A percentile compares a stretch with the other conserved stretches of the same genome.
phyloP scores from a whole-genome alignment of 140 eudicot genomes.

The Stevia rebaudiana region DNA sequence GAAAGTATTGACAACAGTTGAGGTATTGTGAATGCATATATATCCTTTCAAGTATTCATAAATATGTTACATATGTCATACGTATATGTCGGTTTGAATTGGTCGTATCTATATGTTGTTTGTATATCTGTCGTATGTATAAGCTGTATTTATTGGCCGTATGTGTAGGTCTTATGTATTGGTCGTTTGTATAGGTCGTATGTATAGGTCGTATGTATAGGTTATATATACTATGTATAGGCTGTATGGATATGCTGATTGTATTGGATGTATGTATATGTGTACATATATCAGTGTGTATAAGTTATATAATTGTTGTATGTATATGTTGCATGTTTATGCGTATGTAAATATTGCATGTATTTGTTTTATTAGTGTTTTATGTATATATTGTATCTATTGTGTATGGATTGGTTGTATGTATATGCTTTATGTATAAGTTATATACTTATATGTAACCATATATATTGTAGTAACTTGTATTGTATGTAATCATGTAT shows the following conservation, averaged over 20 bases:
- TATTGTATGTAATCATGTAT: no score
- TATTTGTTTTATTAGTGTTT: no score
- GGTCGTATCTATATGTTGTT: neutral
- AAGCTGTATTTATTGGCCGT: neutral
- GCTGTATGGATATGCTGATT: neutral
- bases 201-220: no score
- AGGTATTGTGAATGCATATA: constrained; percentile 36
- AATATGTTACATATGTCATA: neutral
- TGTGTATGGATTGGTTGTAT: neutral
- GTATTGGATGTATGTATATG: no score
- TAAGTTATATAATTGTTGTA: no score
- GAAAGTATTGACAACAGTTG: constrained; percentile 84
- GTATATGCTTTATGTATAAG: no score
- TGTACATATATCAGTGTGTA: no score
- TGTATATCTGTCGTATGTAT: neutral
- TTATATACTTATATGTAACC: no score
- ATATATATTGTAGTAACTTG: no score
- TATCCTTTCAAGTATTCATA: neutral
- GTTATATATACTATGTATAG: neutral
- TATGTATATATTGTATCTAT: neutral
- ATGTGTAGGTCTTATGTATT: no score
- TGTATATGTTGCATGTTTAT: neutral
- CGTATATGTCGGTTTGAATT: no score
- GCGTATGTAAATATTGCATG: neutral
- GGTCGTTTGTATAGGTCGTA: no score